Evolutionary conservation across 306 rosid genomes (phyloP).

Genomic region (Ceratonia siliqua): DNA sequence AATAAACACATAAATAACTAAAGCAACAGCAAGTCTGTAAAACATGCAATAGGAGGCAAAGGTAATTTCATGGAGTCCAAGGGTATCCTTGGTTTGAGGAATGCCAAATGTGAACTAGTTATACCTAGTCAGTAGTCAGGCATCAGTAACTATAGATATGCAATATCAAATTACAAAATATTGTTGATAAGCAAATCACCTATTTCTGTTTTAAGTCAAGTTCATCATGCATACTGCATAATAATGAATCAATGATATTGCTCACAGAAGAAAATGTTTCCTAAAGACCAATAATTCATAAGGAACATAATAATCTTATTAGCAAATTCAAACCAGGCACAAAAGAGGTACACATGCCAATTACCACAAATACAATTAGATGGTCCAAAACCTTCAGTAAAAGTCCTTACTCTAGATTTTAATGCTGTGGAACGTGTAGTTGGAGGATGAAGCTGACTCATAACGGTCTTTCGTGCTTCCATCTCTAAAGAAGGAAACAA

Average conservation of each 20-base stretch:
- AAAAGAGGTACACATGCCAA: constrained; percentile 6
- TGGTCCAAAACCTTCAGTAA: constrained; percentile 22
- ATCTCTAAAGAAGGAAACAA: constrained; percentile 95
- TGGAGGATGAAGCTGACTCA: constrained; percentile 72
- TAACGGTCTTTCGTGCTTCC: constrained; percentile 71
- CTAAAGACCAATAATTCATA: constrained; percentile 6
- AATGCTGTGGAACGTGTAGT: constrained; percentile 65
- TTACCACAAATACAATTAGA: constrained; percentile 11
- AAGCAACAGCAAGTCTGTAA: constrained; percentile 11
- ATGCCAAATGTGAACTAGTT: not conserved
- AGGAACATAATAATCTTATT: not conserved
- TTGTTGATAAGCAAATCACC: not conserved
- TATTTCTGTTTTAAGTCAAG: constrained; percentile 28
- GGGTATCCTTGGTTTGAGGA: not conserved
- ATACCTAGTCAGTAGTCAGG: not conserved
- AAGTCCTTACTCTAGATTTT: constrained; percentile 85
- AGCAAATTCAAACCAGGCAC: constrained; percentile 25
- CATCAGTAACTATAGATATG: not conserved
- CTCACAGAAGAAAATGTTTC: not conserved
- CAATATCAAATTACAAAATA: not conserved
- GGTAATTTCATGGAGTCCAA: constrained; percentile 9
- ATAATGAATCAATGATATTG: constrained; percentile 23
- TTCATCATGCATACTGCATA: constrained; percentile 12
- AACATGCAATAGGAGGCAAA: constrained; percentile 11
- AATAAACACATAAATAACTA: constrained; percentile 18